Percentiles rank a stretch among this genome's conserved stretches.
phyloP scores from a whole-genome alignment of 768 basidiomycete species.

The Mycena maculata region DNA sequence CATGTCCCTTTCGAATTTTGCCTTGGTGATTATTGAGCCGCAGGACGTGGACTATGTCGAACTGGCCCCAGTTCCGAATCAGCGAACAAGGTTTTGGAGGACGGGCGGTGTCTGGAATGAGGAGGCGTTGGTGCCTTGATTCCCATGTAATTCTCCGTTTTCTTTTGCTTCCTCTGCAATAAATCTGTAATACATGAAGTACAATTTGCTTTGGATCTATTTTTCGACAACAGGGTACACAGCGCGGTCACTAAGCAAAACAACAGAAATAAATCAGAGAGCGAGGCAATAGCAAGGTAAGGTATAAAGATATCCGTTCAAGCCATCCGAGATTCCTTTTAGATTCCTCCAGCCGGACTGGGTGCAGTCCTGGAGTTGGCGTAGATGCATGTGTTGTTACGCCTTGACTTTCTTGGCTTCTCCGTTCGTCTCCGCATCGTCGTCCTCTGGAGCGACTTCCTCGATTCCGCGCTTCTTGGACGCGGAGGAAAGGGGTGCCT shows the following conservation, averaged over 20 bases:
- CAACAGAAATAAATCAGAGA: slow-evolving; percentile 24
- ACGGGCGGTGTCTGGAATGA: slow-evolving; percentile 65
- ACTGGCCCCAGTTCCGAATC: slow-evolving; percentile 66
- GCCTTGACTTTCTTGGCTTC: slow-evolving; percentile 57
- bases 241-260: slow-evolving; percentile 9
- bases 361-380: slow-evolving; percentile 4
- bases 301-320: slow-evolving; percentile 31
- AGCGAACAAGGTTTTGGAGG: slow-evolving; percentile 65
- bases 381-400: slow-evolving; percentile 33
- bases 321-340: slow-evolving; percentile 30
- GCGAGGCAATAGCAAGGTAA: slow-evolving; percentile 23
- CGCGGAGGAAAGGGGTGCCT: slow-evolving; percentile 28
- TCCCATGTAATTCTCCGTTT: background rate
- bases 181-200: slow-evolving; percentile 20
- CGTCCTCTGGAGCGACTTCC: slow-evolving; percentile 43
- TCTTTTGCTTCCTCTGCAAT: background rate
- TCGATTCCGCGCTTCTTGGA: slow-evolving; percentile 52
- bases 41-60: slow-evolving; percentile 76
- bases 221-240: slow-evolving; percentile 30
- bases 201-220: slow-evolving; percentile 29
- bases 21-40: slow-evolving; percentile 79
- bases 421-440: slow-evolving; percentile 44
- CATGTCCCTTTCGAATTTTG: slow-evolving; percentile 72
- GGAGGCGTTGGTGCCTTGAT: slow-evolving; percentile 72
- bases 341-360: slow-evolving; percentile 8